Base-by-base conservation (phyloP, 768 basidiomycete species). In the Phanerochaete carnosa region DNA sequence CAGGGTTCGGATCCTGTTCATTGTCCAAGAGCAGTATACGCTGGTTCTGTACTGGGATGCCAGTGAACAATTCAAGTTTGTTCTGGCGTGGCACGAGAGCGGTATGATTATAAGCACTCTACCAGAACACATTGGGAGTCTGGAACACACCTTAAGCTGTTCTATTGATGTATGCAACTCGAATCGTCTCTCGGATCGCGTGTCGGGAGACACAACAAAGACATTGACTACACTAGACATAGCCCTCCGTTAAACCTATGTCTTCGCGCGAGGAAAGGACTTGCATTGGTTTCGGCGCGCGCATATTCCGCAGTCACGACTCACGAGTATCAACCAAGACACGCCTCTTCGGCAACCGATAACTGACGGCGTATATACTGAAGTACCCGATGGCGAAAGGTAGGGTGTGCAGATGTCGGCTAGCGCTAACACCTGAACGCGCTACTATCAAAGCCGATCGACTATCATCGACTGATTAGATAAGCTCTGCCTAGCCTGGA, bases 11-110 rank as follows among this genome's bases (percentile, higher is more conserved):
- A 61, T 85, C 83, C 11, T 75, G 78, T 51, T 87, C 82, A 1
- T 86, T 81, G 3, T 85, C 81, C 33, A 83, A 79, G 9, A 97
- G 71, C 0, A 81, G 73, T 47, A 98, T 82, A 0, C 72, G 62
- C 69, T 98, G 96, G 63, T 89, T 88, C 55, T 77, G 77, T 2
- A 82, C 80, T 1, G 91, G 86, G 54, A 98, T 89, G 25, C 96
- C 96, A n/a, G 96, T 98, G 67, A 97, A 84, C 58, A 87, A 81
- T 70, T 95, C 92, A 30, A 98, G 83, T 69, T 93, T 97, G 59
- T 68, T 64, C 70, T 70, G 47, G 16, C 4, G 19, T 7, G 39
- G 4, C n/a, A 26, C 29, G 51, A 26, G 37, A 29, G 51, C 28
- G 30, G 26, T 30, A 57, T 25, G 58, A n/a, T 57, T 29, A n/a